Evolutionary conservation across 805 yeast genomes (phyloP), one percentile per base, ranked within the genome.

Genomic region (Suhomyces kilbournensis): DNA sequence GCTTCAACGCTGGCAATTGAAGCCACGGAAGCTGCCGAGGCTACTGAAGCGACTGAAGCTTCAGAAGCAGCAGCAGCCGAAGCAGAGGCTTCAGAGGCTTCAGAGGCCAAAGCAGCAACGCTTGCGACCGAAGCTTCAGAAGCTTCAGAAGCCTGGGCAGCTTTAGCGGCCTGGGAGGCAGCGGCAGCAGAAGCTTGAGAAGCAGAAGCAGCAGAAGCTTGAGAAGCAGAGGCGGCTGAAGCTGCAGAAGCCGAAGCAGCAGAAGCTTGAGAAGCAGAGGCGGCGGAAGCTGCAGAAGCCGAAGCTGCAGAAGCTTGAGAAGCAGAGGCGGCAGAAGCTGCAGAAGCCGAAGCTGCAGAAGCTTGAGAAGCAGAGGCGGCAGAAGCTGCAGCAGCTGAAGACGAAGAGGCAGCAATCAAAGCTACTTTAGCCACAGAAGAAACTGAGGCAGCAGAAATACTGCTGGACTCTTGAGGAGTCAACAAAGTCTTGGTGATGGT

Each of bases 401-500:
- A 28, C n/a, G n/a, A 28, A 28, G 32, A 28, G 1, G 32, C 32
- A 12, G 32, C 14, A 28, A 28, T 28, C 32, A 28, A 28, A 28
- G 32, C 32, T 10, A 28, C 32, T 12, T 28, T 28, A 12, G 32
- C 32, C 14, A 28, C 32, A 10, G 32, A 28, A 28, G 32, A 10
- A 35, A 5, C 20, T 3, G 53, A 56, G 30, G 59, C 61, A 8
- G 57, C 57, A 5, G 57, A 44, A 19, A 58, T 44, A 40, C 71
- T 68, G 42, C 73, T 48, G 48, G 77, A 70, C 62, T 79, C 79
- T 51, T 72, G 69, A 32, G 82, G 81, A 28, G 80, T 68, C 60
- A 76, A 70, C 44, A 76, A 48, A 26, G 83, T 79, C 49, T 67
- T 65, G 46, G 83, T 78, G 53, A 76, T 65, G 22, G 82, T 78